Base-by-base conservation (phyloP, 2,329 filamentous ascomycete genomes). In the Fusarium continuum region DNA sequence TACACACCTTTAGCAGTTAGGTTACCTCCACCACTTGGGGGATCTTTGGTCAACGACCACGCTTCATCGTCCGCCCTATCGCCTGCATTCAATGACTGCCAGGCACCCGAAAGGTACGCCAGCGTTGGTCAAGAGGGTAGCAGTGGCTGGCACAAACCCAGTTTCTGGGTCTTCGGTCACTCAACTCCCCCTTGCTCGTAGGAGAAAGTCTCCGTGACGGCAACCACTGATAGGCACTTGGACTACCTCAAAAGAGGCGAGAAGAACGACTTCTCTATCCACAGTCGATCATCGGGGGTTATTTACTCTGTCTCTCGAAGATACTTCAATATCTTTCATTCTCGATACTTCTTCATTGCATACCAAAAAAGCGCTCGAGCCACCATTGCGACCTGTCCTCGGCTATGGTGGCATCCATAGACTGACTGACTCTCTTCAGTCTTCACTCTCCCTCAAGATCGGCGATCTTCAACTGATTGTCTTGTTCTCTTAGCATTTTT, bases 391-490 rank as follows among this genome's bases (percentile, higher is more conserved):
- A 43, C 36, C 43, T 55, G 38, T 56, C 45, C 40, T 34, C 50
- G 17, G 45, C 31, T 36, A 48, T 40, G 41, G 38, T 52, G 41
- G 26, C 34, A 39, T 46, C 58, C 43, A 59, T 41, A 19, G 45
- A 58, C 55, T 47, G n/a, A n/a, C n/a, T n/a, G n/a, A n/a, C 56
- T 47, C 40, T 54, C 46, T 31, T n/a, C n/a, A n/a, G n/a, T n/a
- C n/a, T n/a, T n/a, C n/a, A n/a, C 55, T 55, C 57, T 67, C 64
- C 55, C 55, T 64, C 58, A 17, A 60, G 56, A 70, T 70, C 62
- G 62, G 39, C 67, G 59, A 70, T 70, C 59, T 50, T 48, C 25
- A 51, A 49, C 49, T 38, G 44, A 57, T 43, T 49, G 35, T 47
- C 61, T 58, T 32, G 28, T 43, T 49, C 44, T 39, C 16, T 50